Conservation (phyloP, 345 rosid genomes). For the Limnanthes douglasii region DNA sequence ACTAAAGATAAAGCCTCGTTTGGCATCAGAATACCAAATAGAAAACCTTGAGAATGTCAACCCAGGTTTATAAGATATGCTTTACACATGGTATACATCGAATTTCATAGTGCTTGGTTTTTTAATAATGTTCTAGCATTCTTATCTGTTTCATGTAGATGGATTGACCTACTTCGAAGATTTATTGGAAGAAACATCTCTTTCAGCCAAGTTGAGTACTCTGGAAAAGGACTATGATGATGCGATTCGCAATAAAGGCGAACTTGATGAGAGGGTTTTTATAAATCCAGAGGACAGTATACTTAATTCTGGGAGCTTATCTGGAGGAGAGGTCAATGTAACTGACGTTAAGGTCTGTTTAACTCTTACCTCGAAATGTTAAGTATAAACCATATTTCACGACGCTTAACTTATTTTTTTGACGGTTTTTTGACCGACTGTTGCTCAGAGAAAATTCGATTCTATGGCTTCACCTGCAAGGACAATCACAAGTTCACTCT, state of each 20-base stretch:
- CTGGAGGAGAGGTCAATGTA: slow-evolving; percentile 30
- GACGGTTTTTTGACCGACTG: not conserved
- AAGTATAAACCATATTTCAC: not conserved
- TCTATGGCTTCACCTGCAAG: slow-evolving; percentile 66
- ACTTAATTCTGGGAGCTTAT: slow-evolving; percentile 54
- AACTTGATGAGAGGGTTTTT: slow-evolving; percentile 77
- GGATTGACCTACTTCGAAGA: slow-evolving; percentile 75
- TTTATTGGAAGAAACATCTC: slow-evolving; percentile 69
- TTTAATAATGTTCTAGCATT: too few relatives aligned
- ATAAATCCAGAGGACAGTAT: slow-evolving; percentile 79
- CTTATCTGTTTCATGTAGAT: slow-evolving; percentile 49
- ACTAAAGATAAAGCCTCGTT: slow-evolving; percentile 41
- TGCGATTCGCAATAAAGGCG: slow-evolving; percentile 45
- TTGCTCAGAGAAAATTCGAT: slow-evolving; percentile 56
- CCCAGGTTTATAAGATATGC: slow-evolving; percentile 25
- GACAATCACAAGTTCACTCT: slow-evolving; percentile 65
- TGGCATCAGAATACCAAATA: slow-evolving; percentile 43
- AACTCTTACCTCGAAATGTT: not conserved
- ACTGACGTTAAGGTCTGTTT: slow-evolving; percentile 42
- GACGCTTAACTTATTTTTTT: not conserved
- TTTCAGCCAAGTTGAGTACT: slow-evolving; percentile 36
- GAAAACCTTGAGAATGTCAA: slow-evolving; percentile 54
- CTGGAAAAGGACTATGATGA: slow-evolving; percentile 70
- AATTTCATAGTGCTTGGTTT: not conserved
- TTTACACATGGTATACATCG: not conserved